Conservation (phyloP, 177 flowering plant genomes). For the Vitis hybrid region DNA sequence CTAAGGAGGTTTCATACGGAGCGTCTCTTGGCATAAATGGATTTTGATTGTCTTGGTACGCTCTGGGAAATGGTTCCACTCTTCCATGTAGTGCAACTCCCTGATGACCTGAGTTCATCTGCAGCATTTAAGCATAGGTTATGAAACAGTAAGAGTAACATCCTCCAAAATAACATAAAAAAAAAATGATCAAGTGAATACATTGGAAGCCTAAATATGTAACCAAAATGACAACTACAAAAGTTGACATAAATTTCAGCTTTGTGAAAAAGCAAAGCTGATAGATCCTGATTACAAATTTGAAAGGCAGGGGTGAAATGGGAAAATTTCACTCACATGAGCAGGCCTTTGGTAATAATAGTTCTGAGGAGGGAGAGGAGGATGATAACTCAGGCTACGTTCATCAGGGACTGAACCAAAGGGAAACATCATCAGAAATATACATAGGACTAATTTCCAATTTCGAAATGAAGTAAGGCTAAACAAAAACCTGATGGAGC, state of each 20-base stretch:
- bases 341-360: conserved; percentile 14
- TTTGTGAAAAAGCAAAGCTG: too few relatives aligned
- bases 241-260: too few relatives aligned
- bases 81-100: conserved; percentile 10
- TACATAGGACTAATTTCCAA: not conserved
- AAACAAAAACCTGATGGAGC: conserved; percentile 24
- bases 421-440: conserved; percentile 10
- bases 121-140: not conserved
- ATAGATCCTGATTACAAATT: too few relatives aligned
- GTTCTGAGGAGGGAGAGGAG: conserved; percentile 12
- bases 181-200: too few relatives aligned
- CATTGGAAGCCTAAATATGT: too few relatives aligned
- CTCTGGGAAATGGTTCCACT: conserved; percentile 6
- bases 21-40: conserved; percentile 8
- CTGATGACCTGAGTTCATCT: conserved; percentile 22
- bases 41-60: conserved; percentile 13
- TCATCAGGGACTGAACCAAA: conserved; percentile 20
- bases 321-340: conserved; percentile 23
- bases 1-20: conserved; percentile 8
- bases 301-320: too few relatives aligned
- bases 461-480: not conserved
- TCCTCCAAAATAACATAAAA: too few relatives aligned
- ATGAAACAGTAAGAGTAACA: too few relatives aligned
- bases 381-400: conserved; percentile 18
- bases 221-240: too few relatives aligned